A percentile compares a stretch with the other conserved stretches of the same genome.
phyloP scores from a whole-genome alignment of 2,329 filamentous ascomycete species.

The Penicillium hesseltinei region DNA sequence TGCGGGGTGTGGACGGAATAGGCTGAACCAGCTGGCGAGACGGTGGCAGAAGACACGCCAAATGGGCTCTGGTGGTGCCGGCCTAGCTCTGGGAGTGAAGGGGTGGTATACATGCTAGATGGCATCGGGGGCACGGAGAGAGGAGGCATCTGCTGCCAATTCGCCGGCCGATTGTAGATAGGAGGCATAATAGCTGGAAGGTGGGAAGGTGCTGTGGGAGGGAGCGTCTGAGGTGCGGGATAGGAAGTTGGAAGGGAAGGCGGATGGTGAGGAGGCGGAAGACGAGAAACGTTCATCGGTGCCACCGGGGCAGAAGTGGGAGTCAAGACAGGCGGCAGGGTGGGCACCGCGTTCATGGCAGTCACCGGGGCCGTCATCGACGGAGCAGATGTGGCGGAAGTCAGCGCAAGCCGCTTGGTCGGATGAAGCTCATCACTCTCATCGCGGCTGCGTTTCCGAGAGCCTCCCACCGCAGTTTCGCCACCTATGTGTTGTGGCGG shows the following conservation, averaged over 20 bases:
- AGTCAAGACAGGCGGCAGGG: constrained; percentile 36
- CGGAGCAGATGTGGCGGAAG: constrained; percentile 23
- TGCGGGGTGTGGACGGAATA: constrained; percentile 61
- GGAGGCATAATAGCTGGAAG: constrained; percentile 73
- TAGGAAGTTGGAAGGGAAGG: constrained; percentile 66
- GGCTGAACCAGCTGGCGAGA: constrained; percentile 69
- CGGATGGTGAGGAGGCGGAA: constrained; percentile 69
- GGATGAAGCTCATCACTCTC: constrained; percentile 55
- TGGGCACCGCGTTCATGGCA: constrained; percentile 26
- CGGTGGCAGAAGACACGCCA: constrained; percentile 52
- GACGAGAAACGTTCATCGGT: constrained; percentile 48
- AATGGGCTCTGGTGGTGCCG: constrained; percentile 52
- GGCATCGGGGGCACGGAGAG: constrained; percentile 30
- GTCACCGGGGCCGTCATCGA: constrained; percentile 28
- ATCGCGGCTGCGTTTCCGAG: constrained; percentile 61
- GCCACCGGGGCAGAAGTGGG: constrained; percentile 36
- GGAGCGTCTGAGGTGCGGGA: constrained; percentile 37
- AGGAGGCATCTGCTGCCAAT: constrained; percentile 48
- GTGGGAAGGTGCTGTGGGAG: constrained; percentile 48
- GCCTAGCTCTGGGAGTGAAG: constrained; percentile 35
- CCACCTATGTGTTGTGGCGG: constrained; percentile 22
- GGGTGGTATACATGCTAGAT: constrained; percentile 30
- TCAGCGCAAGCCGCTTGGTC: constrained; percentile 49
- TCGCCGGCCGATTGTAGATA: constrained; percentile 62
- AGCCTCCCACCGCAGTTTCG: constrained; percentile 21